Evolutionary conservation across 2,329 filamentous ascomycete genomes (phyloP).

Genomic region (Aspergillus sp.): DNA sequence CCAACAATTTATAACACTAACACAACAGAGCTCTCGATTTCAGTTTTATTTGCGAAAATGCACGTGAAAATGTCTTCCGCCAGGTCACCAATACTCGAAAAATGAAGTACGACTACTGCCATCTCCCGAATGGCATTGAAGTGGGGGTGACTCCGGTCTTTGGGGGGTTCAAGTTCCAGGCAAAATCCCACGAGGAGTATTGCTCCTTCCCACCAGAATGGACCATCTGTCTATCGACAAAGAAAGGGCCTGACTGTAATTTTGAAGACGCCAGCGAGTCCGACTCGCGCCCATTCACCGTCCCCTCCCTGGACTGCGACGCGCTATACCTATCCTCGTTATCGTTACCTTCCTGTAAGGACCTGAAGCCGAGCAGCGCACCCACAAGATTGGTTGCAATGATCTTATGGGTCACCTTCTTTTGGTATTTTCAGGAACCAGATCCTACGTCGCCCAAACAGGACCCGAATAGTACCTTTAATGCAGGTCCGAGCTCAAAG

Average conservation of each 20-base stretch:
- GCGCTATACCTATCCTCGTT: slow-evolving; percentile 28
- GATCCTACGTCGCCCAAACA: background rate
- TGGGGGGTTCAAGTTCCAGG: slow-evolving; percentile 2
- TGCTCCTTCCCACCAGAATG: slow-evolving; percentile 3
- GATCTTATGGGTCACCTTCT: slow-evolving; percentile 7
- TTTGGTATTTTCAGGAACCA: slow-evolving; percentile 5
- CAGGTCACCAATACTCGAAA: background rate
- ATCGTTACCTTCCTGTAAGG: slow-evolving; percentile 25
- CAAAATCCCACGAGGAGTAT: background rate
- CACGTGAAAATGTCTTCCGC: background rate
- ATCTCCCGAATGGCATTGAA: slow-evolving; percentile 3
- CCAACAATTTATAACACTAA: background rate
- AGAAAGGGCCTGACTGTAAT: background rate
- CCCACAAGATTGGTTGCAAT: background rate
- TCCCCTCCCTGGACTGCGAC: slow-evolving; percentile 25
- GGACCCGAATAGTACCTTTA: background rate
- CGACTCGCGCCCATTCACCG: slow-evolving; percentile 13
- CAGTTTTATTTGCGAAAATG: too few relatives aligned
- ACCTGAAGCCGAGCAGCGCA: slow-evolving; percentile 21
- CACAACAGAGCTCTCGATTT: background rate
- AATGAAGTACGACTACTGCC: background rate
- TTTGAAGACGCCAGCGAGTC: background rate
- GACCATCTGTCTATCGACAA: background rate
- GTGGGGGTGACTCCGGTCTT: background rate
- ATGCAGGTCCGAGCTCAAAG: background rate